Evolutionary conservation across 2,329 filamentous ascomycete genomes (phyloP).

Genomic region (Penicillium sp.): DNA sequence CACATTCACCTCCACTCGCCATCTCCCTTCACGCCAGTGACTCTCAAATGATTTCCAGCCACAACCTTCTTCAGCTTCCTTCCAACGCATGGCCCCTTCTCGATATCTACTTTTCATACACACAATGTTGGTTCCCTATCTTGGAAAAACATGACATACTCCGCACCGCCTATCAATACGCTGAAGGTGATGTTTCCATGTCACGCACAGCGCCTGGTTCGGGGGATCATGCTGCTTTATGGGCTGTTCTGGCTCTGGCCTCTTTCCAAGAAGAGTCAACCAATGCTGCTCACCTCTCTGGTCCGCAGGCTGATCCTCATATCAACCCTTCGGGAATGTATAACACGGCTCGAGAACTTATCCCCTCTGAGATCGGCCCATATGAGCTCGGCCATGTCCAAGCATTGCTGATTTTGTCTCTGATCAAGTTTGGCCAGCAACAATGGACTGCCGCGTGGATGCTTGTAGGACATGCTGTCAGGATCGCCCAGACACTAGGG

Average conservation of each 20-base stretch:
- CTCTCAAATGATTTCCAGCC: slow-evolving; percentile 19
- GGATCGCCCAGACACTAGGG: slow-evolving; percentile 48
- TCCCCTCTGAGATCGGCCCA: slow-evolving; percentile 57
- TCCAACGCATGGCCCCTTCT: slow-evolving; percentile 60
- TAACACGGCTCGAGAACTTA: slow-evolving; percentile 41
- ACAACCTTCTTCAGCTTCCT: slow-evolving; percentile 58
- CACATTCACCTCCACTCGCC: slow-evolving; percentile 10
- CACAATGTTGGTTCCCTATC: slow-evolving; percentile 77
- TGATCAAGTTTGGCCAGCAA: slow-evolving; percentile 67
- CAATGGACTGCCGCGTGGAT: slow-evolving; percentile 67
- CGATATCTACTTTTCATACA: slow-evolving; percentile 76
- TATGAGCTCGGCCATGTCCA: slow-evolving; percentile 60
- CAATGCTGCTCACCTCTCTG: slow-evolving; percentile 29
- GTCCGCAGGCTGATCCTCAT: slow-evolving; percentile 22
- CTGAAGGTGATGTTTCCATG: slow-evolving; percentile 36
- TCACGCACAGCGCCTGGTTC: slow-evolving; percentile 41
- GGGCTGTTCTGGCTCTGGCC: slow-evolving; percentile 65
- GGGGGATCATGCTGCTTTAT: slow-evolving; percentile 63
- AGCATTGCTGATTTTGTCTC: slow-evolving; percentile 63
- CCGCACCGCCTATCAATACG: slow-evolving; percentile 53
- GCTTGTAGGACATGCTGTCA: slow-evolving; percentile 68
- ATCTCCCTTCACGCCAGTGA: slow-evolving; percentile 13
- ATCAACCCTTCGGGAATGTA: slow-evolving; percentile 53
- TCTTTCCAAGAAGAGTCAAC: slow-evolving; percentile 59
- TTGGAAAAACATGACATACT: slow-evolving; percentile 70